Percentiles rank a stretch among this genome's conserved stretches.
Conservation (phyloP, 1,139 yeast species). For the Blastobotrys apis region DNA sequence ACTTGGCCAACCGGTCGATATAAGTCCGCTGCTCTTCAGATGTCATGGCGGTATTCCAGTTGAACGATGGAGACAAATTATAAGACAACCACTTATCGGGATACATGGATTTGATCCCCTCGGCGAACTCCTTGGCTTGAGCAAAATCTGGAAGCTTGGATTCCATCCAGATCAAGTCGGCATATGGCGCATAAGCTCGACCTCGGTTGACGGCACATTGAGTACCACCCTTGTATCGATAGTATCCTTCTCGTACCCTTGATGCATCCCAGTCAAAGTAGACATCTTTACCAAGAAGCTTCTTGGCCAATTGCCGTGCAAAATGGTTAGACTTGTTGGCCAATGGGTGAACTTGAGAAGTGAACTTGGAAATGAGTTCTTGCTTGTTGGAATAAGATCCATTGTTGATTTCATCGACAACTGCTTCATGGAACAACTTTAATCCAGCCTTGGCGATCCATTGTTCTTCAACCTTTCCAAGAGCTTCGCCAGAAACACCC, state of each 20-base stretch:
- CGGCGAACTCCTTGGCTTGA: constrained; percentile 94
- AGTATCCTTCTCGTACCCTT: constrained; percentile 96
- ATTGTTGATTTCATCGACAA: constrained; percentile 71
- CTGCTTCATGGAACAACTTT: constrained; percentile 88
- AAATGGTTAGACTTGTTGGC: constrained; percentile 72
- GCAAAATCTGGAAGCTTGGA: constrained; percentile 89
- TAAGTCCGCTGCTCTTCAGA: constrained; percentile 85
- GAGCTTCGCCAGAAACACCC: constrained; percentile 68
- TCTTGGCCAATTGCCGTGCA: constrained; percentile 73
- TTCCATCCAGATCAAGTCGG: constrained; percentile 98
- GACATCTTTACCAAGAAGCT: constrained; percentile 75
- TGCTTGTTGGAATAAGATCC: constrained; percentile 61
- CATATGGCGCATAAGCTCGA: constrained; percentile 90
- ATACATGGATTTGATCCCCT: constrained; percentile 73
- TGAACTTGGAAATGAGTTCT: constrained; percentile 61
- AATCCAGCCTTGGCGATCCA: constrained; percentile 85
- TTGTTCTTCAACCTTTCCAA: constrained; percentile 70
- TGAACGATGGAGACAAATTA: constrained; percentile 94
- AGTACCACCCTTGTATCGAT: constrained; percentile 94
- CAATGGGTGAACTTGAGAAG: constrained; percentile 66
- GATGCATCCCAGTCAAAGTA: constrained; percentile 96
- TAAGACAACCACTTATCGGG: constrained; percentile 96
- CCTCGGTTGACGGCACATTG: constrained; percentile 98
- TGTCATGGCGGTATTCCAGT: constrained; percentile 95
- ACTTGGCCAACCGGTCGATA: constrained; percentile 77